phyloP scores from a whole-genome alignment of 305 asterid genomes.

The Rubia occidens region DNA sequence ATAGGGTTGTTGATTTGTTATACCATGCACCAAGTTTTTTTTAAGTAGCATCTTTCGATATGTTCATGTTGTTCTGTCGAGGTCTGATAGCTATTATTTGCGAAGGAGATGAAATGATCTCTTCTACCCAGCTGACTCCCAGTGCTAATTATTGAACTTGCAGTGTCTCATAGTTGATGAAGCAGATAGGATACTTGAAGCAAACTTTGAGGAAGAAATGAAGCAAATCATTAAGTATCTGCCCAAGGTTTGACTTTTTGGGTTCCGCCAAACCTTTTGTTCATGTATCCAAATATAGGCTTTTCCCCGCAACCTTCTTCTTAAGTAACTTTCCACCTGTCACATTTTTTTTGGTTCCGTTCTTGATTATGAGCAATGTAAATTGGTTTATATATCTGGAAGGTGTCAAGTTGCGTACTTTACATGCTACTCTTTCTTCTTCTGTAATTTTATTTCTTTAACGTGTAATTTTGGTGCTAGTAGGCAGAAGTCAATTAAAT shows the following conservation, averaged over 20 bases:
- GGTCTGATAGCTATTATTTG: background rate
- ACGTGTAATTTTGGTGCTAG: background rate
- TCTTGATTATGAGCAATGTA: background rate
- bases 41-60: too few species aligned
- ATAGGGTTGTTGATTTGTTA: background rate
- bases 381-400: background rate
- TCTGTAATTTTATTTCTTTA: background rate
- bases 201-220: slow-evolving; percentile 86
- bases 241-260: slow-evolving; percentile 60
- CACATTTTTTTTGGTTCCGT: background rate
- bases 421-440: background rate
- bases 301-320: background rate
- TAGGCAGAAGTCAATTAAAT: background rate
- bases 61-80: background rate
- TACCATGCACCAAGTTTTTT: background rate
- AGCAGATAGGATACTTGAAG: slow-evolving; percentile 93
- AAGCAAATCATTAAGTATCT: slow-evolving; percentile 61
- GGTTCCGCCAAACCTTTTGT: background rate
- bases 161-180: slow-evolving; percentile 93
- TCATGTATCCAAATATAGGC: background rate
- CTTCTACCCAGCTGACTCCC: slow-evolving; percentile 1
- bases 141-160: slow-evolving; percentile 25
- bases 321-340: background rate
- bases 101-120: background rate
- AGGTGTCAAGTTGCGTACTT: background rate